phyloP scores from a whole-genome alignment of 2,329 filamentous ascomycete species.

The Aureobasidium sp. region DNA sequence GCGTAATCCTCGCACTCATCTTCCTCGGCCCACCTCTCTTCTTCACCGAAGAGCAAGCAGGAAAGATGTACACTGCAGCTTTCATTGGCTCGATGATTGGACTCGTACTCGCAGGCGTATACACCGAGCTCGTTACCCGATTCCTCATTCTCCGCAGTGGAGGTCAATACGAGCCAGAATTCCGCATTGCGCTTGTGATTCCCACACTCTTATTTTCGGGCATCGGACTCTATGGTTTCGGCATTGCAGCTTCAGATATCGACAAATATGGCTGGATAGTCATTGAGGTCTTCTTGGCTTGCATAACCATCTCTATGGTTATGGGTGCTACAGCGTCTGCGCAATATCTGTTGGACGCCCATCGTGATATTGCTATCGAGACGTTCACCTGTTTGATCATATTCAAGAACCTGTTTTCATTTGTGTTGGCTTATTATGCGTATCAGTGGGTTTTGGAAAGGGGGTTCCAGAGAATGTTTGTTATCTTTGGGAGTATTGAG shows the following conservation, averaged over 20 bases:
- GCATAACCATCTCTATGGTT: conserved; percentile 85
- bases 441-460: conserved; percentile 1
- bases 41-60: conserved; percentile 72
- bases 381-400: conserved; percentile 83
- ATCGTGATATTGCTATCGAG: conserved; percentile 78
- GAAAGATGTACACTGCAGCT: conserved; percentile 79
- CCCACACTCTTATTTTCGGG: conserved; percentile 72
- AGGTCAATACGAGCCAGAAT: conserved; percentile 87
- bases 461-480: conserved; percentile 1
- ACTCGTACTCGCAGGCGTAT: conserved; percentile 61
- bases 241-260: conserved; percentile 57
- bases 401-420: conserved; percentile 93
- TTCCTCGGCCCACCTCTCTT: conserved; percentile 74
- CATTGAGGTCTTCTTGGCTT: conserved; percentile 72
- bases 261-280: conserved; percentile 59
- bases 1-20: conserved; percentile 69
- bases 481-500: conserved; percentile 5
- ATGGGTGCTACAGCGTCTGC: conserved; percentile 79
- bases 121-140: conserved; percentile 65
- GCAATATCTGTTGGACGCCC: conserved; percentile 85
- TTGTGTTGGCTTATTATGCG: conserved; percentile 54
- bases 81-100: conserved; percentile 77
- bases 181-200: conserved; percentile 72
- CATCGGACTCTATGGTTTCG: conserved; percentile 77
- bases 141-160: conserved; percentile 64